phyloP scores from a whole-genome alignment of 1,284 basidiomycete genomes.

The Heliocybe sulcata region DNA sequence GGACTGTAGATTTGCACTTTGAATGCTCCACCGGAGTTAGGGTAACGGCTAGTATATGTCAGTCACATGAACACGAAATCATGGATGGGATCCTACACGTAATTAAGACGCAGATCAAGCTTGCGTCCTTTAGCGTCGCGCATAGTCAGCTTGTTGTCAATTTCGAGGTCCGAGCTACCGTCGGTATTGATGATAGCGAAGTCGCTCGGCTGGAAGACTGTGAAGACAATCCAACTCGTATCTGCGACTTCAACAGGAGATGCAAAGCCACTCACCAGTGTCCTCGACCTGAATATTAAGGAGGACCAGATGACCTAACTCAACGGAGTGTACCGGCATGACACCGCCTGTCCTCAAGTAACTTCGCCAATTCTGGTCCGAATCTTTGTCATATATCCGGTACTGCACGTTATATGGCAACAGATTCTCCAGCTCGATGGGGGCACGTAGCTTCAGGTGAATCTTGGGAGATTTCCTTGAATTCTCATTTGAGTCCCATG shows the following conservation, averaged over 20 bases:
- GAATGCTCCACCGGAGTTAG: conserved; percentile 95
- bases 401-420: conserved; percentile 96
- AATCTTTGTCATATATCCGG: conserved; percentile 94
- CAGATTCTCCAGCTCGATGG: conserved; percentile 94
- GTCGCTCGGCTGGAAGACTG: conserved; percentile 94
- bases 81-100: conserved; percentile 51
- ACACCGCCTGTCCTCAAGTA: conserved; percentile 92
- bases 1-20: conserved; percentile 96
- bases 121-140: conserved; percentile 76
- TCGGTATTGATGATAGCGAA: conserved; percentile 98
- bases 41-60: conserved; percentile 53
- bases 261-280: conserved; percentile 50
- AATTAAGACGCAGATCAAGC: conserved; percentile 82
- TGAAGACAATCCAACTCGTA: neutral
- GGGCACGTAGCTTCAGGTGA: conserved; percentile 85
- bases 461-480: conserved; percentile 80
- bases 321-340: conserved; percentile 96
- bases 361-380: conserved; percentile 87
- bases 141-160: conserved; percentile 69
- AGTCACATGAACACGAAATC: conserved; percentile 1
- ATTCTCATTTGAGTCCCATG: neutral
- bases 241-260: no score
- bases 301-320: conserved; percentile 90
- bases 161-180: conserved; percentile 84
- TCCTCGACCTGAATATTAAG: conserved; percentile 90